Percentiles rank a stretch among this genome's conserved stretches.
Conservation (phyloP, 2,329 filamentous ascomycete genomes). For the Fusarium lateritium region DNA sequence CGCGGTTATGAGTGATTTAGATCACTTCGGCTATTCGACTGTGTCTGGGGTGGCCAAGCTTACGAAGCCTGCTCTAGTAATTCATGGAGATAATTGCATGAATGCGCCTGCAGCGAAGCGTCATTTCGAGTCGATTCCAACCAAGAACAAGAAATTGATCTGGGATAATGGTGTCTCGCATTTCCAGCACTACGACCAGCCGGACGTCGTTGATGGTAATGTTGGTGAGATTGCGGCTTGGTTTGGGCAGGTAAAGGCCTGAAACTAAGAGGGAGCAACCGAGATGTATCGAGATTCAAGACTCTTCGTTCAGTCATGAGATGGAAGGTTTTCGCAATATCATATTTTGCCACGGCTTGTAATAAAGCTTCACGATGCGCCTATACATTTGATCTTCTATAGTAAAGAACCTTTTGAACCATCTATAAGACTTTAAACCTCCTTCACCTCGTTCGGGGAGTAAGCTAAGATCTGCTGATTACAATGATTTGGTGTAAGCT, state of each 20-base stretch:
- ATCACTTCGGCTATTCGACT: conserved; percentile 1
- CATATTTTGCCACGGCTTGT: too few relatives aligned
- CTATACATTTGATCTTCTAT: too few relatives aligned
- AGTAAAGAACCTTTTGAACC: too few relatives aligned
- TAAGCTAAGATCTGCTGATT: too few relatives aligned
- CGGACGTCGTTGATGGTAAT: background rate
- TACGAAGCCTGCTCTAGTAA: background rate
- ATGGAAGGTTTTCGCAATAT: too few relatives aligned
- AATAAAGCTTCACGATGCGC: too few relatives aligned
- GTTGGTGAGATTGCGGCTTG: conserved; percentile 1
- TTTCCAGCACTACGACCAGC: conserved; percentile 4
- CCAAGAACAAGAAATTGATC: background rate
- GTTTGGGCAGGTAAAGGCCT: background rate
- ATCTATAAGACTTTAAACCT: too few relatives aligned
- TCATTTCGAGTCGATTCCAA: background rate
- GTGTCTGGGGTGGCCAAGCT: background rate
- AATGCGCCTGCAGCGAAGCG: background rate
- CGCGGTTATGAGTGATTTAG: background rate
- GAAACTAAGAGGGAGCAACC: too few relatives aligned
- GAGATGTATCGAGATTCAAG: too few relatives aligned
- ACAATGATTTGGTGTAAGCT: too few relatives aligned
- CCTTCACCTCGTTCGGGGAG: too few relatives aligned
- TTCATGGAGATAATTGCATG: conserved; percentile 6
- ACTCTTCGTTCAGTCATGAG: too few relatives aligned
- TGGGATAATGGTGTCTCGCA: background rate